A percentile compares a stretch with the other conserved stretches of the same genome.
Conservation (phyloP, 2,329 filamentous ascomycete genomes). For the Pestalotiopsis sp. region DNA sequence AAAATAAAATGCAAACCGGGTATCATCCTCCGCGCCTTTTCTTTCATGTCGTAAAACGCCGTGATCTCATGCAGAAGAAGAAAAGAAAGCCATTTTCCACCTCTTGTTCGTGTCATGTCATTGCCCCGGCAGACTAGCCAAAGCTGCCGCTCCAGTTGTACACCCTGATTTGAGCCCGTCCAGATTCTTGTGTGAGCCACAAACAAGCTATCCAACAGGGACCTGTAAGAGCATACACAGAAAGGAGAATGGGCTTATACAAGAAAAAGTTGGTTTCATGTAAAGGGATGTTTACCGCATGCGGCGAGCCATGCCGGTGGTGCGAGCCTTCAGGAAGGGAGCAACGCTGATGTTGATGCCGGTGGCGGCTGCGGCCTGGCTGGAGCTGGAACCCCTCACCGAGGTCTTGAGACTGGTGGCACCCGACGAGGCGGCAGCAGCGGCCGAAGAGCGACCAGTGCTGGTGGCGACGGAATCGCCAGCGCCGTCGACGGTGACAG, state of each 20-base stretch:
- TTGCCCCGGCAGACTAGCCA: background rate
- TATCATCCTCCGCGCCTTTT: background rate
- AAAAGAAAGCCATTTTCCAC: background rate
- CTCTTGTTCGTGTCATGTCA: background rate
- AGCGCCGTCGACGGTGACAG: slow-evolving; percentile 30
- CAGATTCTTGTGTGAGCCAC: background rate
- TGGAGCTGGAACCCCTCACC: slow-evolving; percentile 4
- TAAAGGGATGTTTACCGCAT: background rate
- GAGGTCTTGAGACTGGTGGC: slow-evolving; percentile 10
- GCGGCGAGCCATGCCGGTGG: slow-evolving; percentile 26
- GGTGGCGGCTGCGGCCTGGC: slow-evolving; percentile 6
- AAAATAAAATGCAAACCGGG: slow-evolving; percentile 2
- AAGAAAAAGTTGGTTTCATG: background rate
- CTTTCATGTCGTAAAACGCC: background rate
- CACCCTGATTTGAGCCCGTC: background rate
- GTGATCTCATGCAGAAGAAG: background rate
- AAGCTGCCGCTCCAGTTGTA: background rate
- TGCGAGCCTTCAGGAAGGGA: slow-evolving; percentile 26
- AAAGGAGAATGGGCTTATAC: background rate
- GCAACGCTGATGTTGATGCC: slow-evolving; percentile 17
- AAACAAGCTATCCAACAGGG: background rate
- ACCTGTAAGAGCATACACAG: background rate
- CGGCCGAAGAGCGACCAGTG: background rate
- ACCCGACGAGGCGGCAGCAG: slow-evolving; percentile 3
- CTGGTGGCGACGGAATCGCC: slow-evolving; percentile 4